A percentile compares a stretch with the other conserved stretches of the same genome.
These are phyloP conservation scores for Ganoderma sinense DNA, from an alignment of 1,284 basidiomycete genomes.

Conservation along the genomic window DNA sequence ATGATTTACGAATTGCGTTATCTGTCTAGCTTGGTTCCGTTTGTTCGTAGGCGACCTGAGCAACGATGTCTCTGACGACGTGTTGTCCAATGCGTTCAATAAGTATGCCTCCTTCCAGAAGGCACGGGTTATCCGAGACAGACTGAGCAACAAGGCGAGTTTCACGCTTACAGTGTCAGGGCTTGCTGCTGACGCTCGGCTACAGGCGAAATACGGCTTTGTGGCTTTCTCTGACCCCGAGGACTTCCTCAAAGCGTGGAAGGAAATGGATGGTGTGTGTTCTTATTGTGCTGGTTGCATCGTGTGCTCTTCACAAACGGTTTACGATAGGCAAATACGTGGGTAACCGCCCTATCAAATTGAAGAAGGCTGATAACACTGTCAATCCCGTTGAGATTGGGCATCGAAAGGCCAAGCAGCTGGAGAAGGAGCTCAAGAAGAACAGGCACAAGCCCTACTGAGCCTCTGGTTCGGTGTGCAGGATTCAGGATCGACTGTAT, in stretches of 20 bases:
- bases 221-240: conserved; percentile 98
- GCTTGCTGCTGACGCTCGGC: conserved; percentile 1
- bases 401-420: conserved; percentile 84
- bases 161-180: neutral
- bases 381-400: conserved; percentile 94
- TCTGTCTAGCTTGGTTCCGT: conserved; percentile 87
- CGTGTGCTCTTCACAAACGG: neutral
- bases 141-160: conserved; percentile 85
- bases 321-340: conserved; percentile 87
- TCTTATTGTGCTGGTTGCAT: neutral
- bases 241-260: conserved; percentile 98
- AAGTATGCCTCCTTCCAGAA: conserved; percentile 94
- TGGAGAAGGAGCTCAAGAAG: conserved; percentile 85
- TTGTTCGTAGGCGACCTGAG: conserved; percentile 98
- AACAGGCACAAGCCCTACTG: conserved; percentile 81
- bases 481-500: neutral
- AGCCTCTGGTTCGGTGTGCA: conserved; percentile 1
- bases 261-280: conserved; percentile 95
- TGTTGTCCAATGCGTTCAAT: conserved; percentile 90
- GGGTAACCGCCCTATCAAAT: conserved; percentile 91
- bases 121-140: conserved; percentile 93
- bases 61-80: conserved; percentile 97
- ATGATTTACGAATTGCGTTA: conserved; percentile 5
- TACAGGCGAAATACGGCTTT: conserved; percentile 95
- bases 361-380: conserved; percentile 88